Conservation (phyloP, 164 flowering plant species). For the Cinnamomum chago region DNA sequence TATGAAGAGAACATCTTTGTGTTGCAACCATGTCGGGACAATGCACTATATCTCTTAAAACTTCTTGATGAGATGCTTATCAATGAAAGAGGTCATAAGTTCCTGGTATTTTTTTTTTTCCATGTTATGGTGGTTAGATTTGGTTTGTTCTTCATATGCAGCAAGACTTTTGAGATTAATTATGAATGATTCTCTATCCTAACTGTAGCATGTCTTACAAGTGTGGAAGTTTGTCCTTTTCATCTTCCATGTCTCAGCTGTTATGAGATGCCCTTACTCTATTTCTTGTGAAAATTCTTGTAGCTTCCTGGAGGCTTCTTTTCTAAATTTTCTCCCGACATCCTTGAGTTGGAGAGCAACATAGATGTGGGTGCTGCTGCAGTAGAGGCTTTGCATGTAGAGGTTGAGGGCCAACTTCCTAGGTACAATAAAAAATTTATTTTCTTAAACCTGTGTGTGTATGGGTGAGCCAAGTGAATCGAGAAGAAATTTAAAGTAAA, state of each 20-base stretch:
- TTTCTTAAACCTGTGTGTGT: background rate
- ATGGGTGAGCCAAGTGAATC: too few species aligned
- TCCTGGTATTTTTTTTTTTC: constrained; percentile 53
- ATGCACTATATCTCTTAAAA: constrained; percentile 71
- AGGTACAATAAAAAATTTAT: constrained; percentile 37
- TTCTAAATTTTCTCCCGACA: constrained; percentile 45
- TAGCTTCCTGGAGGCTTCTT: constrained; percentile 64
- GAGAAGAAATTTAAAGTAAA: too few species aligned
- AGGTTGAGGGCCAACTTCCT: constrained; percentile 28
- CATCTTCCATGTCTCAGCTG: background rate
- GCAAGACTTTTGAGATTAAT: background rate
- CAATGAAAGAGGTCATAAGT: constrained; percentile 54
- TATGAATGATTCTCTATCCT: background rate
- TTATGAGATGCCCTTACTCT: background rate
- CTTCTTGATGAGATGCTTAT: constrained; percentile 88
- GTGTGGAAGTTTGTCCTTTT: background rate
- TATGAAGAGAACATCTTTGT: constrained; percentile 67
- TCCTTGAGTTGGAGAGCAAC: constrained; percentile 51
- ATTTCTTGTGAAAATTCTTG: constrained; percentile 14
- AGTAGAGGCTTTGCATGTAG: constrained; percentile 47
- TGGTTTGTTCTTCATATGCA: background rate
- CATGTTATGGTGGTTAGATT: constrained; percentile 4
- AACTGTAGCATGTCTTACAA: background rate
- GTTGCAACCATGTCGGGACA: constrained; percentile 95
- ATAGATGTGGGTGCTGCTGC: constrained; percentile 45